Conservation (phyloP, 345 rosid species). For the Ceriops decandra region DNA sequence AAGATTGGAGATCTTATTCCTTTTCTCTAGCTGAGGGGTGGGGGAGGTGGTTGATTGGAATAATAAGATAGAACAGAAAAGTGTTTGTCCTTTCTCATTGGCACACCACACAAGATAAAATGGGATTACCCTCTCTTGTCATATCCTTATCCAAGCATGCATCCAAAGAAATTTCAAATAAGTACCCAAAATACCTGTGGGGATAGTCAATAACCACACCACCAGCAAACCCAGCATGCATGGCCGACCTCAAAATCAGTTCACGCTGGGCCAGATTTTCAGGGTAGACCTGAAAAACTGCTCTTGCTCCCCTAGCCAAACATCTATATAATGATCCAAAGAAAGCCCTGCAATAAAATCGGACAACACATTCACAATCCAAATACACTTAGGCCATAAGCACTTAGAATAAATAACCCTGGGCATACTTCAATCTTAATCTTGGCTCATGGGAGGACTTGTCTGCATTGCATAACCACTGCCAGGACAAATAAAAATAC, state of each 20-base stretch:
- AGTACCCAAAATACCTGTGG: constrained; percentile 53
- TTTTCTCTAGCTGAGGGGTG: too few species aligned
- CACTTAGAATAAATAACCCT: neutral
- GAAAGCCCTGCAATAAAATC: constrained; percentile 54
- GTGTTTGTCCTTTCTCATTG: too few species aligned
- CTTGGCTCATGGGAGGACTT: constrained; percentile 93
- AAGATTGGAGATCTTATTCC: too few species aligned
- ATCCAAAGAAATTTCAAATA: neutral
- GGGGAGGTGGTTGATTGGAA: too few species aligned
- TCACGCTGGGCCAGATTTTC: constrained; percentile 78
- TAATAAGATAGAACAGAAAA: too few species aligned
- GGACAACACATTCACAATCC: neutral
- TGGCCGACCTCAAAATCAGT: constrained; percentile 72
- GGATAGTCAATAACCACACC: constrained; percentile 92
- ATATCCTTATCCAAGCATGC: neutral
- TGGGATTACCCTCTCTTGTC: too few species aligned
- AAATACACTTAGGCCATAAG: too few species aligned
- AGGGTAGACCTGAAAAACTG: constrained; percentile 87
- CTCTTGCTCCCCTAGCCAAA: constrained; percentile 88
- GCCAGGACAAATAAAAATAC: constrained; percentile 17
- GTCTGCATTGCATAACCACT: constrained; percentile 87
- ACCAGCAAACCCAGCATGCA: constrained; percentile 90
- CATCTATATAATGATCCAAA: constrained; percentile 79
- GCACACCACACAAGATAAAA: too few species aligned
- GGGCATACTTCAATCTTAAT: constrained; percentile 73